A percentile compares a stretch with the other conserved stretches of the same genome.
Conservation (phyloP, 306 rosid species). For the Dalbergia oliveri region DNA sequence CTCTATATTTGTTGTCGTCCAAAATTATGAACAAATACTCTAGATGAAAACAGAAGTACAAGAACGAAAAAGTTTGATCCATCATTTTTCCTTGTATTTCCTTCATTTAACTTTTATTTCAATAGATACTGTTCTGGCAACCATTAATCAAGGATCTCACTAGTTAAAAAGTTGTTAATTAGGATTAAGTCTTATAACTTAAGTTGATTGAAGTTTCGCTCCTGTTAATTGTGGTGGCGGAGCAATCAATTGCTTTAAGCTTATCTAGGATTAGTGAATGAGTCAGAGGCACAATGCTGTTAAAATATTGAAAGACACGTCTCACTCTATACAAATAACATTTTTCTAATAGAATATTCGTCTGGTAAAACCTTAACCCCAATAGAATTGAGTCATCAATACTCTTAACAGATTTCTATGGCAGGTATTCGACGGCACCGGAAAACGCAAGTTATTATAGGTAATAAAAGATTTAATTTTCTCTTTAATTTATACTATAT, state of each 20-base stretch:
- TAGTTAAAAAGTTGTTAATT: neutral
- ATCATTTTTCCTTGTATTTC: neutral
- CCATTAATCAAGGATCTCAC: neutral
- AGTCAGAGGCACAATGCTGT: no score
- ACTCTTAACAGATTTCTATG: neutral
- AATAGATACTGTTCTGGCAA: neutral
- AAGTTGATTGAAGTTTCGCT: neutral
- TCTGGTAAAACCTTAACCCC: no score
- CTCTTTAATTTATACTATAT: no score
- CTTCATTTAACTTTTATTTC: neutral
- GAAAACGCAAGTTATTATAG: neutral
- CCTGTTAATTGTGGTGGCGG: neutral
- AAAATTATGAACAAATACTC: neutral
- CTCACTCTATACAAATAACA: no score
- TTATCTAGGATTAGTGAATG: neutral
- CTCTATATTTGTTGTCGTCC: no score
- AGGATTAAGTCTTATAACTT: neutral
- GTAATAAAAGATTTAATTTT: neutral
- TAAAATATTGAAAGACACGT: no score
- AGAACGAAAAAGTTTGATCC: neutral
- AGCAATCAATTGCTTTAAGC: conserved; percentile 3
- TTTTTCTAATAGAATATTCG: no score
- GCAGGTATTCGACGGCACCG: neutral
- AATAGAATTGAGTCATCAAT: no score
- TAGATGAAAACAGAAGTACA: neutral